These are phyloP conservation scores for Gracilaria vermiculophylla DNA, from an alignment of 23 red algal genomes.

Conservation along the genomic window DNA sequence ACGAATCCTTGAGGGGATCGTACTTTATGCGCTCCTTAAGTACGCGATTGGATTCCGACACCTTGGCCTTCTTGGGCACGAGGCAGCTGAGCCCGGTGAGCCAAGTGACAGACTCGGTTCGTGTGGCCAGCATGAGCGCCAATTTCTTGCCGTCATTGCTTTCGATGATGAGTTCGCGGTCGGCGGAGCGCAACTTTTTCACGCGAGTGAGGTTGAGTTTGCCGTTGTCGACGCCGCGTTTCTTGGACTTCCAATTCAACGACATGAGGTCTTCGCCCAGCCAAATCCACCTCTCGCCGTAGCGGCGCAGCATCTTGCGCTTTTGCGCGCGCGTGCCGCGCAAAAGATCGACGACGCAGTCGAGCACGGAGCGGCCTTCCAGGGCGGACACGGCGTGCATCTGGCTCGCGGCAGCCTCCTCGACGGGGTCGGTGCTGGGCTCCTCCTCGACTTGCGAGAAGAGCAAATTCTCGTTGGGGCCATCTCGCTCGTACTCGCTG, in stretches of 20 bases:
- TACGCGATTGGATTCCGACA: constrained; percentile 62
- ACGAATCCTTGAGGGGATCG: constrained; percentile 80
- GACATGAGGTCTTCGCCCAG: constrained; percentile 85
- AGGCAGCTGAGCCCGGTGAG: constrained; percentile 81
- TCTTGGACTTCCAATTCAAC: constrained; percentile 84
- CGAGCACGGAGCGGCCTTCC: constrained; percentile 70
- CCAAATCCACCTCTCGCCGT: constrained; percentile 90
- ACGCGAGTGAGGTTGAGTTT: constrained; percentile 77
- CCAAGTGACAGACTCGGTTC: constrained; percentile 67
- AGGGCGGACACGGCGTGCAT: constrained; percentile 54
- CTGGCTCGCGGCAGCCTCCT: constrained; percentile 50
- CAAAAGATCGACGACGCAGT: constrained; percentile 82
- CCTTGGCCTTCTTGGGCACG: constrained; percentile 80
- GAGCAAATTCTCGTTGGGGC: constrained; percentile 74
- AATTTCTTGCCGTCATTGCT: constrained; percentile 59
- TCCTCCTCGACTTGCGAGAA: constrained; percentile 87
- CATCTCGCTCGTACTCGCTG: constrained; percentile 78
- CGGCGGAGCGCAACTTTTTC: constrained; percentile 55
- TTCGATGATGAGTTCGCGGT: constrained; percentile 73
- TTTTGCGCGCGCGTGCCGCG: constrained; percentile 84
- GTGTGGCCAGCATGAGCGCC: constrained; percentile 64
- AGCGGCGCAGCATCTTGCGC: constrained; percentile 72
- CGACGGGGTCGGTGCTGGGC: constrained; percentile 46
- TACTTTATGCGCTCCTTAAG: constrained; percentile 81
- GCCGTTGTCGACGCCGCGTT: constrained; percentile 62